Conservation (phyloP, 768 basidiomycete genomes). For the Suillus weaverae region DNA sequence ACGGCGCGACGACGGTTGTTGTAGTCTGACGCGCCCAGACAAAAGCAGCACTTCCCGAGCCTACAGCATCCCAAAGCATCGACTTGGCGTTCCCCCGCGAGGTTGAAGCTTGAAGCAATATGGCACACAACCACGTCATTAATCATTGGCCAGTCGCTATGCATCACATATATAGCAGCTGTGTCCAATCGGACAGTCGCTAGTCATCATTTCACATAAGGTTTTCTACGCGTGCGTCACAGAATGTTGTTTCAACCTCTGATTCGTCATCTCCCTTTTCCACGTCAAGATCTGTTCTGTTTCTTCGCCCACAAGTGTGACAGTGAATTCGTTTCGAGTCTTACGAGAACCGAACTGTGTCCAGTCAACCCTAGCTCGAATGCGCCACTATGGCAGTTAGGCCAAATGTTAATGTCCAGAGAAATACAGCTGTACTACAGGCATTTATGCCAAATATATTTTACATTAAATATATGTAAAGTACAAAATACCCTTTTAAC, state of each 20-base stretch:
- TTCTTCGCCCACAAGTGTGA: not conserved
- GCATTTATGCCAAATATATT: not conserved
- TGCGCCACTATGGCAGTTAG: not conserved
- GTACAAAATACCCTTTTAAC: not conserved
- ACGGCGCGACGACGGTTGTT: not conserved
- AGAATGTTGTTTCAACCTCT: not conserved
- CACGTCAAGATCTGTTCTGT: not conserved
- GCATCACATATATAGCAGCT: not conserved
- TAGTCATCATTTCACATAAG: not conserved
- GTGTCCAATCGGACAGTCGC: not conserved
- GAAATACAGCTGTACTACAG: not conserved
- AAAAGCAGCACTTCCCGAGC: not conserved
- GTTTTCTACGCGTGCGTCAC: not conserved
- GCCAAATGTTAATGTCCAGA: not conserved
- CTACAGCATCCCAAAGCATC: too few relatives aligned
- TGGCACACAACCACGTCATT: not conserved
- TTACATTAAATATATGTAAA: not conserved
- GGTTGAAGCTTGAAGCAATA: not conserved
- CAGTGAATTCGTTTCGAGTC: not conserved
- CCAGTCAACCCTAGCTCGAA: not conserved
- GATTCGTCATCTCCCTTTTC: not conserved
- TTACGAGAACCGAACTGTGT: not conserved
- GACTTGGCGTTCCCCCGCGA: not conserved
- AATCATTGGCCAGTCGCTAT: not conserved
- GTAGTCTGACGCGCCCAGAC: not conserved